phyloP scores from a whole-genome alignment of 2,329 filamentous ascomycete species.

The Rutstroemia sp. region DNA sequence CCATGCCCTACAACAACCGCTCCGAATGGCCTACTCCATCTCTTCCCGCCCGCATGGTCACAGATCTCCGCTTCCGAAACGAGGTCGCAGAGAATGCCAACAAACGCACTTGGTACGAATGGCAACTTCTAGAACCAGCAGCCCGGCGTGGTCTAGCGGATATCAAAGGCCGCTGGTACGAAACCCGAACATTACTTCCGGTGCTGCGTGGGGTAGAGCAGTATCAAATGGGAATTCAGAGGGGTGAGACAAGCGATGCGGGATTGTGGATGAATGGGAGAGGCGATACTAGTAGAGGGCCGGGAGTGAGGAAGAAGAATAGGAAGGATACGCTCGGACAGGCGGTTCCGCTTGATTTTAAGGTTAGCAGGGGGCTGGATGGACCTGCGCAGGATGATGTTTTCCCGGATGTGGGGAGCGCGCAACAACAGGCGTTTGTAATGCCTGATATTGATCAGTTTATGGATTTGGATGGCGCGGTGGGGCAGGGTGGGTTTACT shows the following conservation, averaged over 20 bases:
- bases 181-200: constrained; percentile 42
- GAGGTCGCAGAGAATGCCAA: constrained; percentile 37
- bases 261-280: constrained; percentile 40
- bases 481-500: not conserved
- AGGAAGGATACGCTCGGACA: constrained; percentile 28
- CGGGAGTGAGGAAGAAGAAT: constrained; percentile 27
- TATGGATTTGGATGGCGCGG: constrained; percentile 12
- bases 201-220: constrained; percentile 26
- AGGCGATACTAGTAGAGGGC: constrained; percentile 31
- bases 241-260: constrained; percentile 34
- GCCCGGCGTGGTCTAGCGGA: constrained; percentile 34
- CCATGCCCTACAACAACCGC: constrained; percentile 29
- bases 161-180: constrained; percentile 55
- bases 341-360: constrained; percentile 29
- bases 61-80: constrained; percentile 35
- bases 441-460: constrained; percentile 14
- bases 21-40: constrained; percentile 34
- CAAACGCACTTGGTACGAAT: constrained; percentile 26
- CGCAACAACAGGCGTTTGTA: not conserved
- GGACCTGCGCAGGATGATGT: constrained; percentile 22
- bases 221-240: constrained; percentile 29
- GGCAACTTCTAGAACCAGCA: constrained; percentile 25
- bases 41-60: constrained; percentile 39
- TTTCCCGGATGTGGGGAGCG: constrained; percentile 22
- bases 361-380: constrained; percentile 30